Base-by-base conservation (phyloP, 1,139 yeast species). In the Suhomyces terraborum region DNA sequence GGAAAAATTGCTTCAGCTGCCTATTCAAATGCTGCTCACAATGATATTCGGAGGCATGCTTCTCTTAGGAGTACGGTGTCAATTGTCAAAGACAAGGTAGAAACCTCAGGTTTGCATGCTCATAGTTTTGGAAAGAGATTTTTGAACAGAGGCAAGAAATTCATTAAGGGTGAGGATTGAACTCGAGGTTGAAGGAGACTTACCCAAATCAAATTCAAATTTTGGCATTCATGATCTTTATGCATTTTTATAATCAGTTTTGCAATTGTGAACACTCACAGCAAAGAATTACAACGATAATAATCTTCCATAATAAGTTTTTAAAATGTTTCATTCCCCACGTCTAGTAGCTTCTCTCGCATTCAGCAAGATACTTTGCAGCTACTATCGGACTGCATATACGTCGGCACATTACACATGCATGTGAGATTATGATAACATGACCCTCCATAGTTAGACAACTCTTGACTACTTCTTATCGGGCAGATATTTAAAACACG, bases 1-100 rank as follows among this genome's bases (percentile, higher is more conserved):
- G 77, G 78, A 3, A 62, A 64, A 36, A 63, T 73, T 32, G 77
- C 77, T 0, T 59, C 75, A 6, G 69, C 68, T 36, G 77, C 77
- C 3, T 73, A 73, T 49, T 74, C 68, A 48, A 72, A 72, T 55
- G 78, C 78, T 3, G 55, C 74, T 2, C 77, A 73, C 47, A 67
- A 57, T 47, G 77, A 70, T 43, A 56, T 72, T 24, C 60, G 74
- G 46, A 62, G 77, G 51, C 75, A 69, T 45, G 64, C 62, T 17
- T 66, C 75, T 1, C 58, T 72, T 17, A 54, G 75, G 43, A 70
- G 75, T 42, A 67, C 62, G 47, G 76, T 72, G 1, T 64, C 67
- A 6, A 66, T 64, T 48, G 77, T 73, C 6, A 68, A 66, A 47
- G 78, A 71, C 49, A 70, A 66, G 46, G 74, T 72, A 31, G 76